Base-by-base conservation (phyloP, 2,329 filamentous ascomycete species). In the Epichloe gansuensis region DNA sequence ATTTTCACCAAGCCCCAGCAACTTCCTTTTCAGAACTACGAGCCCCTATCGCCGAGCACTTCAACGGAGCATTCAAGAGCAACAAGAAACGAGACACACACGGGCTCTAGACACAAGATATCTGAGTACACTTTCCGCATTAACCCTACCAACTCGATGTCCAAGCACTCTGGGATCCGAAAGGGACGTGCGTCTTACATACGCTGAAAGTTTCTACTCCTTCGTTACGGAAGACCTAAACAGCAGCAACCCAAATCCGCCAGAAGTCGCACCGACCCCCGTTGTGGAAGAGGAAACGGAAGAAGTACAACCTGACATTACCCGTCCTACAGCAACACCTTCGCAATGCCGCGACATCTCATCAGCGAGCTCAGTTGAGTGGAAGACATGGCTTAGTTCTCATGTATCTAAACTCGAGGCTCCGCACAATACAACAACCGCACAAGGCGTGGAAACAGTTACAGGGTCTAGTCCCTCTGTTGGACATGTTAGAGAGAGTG, bases 1-100 rank as follows among this genome's bases (percentile, higher is more conserved):
- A 0, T 76, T 78, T 56, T 77, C 77, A 56, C 74, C 71, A 1
- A 80, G 76, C 44, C 73, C 74, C 2, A 64, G 69, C 1, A 71
- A 70, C 15, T 73, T 77, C 54, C 63, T 79, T 1, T 78, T 80
- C 54, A 70, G 76, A 31, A 75, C 75, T 0, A 66, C 71, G 27
- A 82, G 77, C 51, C 77, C 78, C 0, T 83, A 76, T 56, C 73
- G 78, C 3, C 73, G 73, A 27, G 74, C 73, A 2, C 59, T 82
- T 35, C 71, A 68, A 44, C 69, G 71, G 48, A 73, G 64, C 2
- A 77, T 77, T 57, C 65, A 66, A 51, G 59, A 65, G 7, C 65
- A 66, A 15, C 59, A 68, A 7, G 60, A 63, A 15, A 55, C 54
- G 2, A 55, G 61, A 5, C 53, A 58, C 3, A 52, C 53, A 0